Percentiles rank a stretch among this genome's conserved stretches.
These are phyloP conservation scores for Dothistroma septosporum DNA, from an alignment of 2,329 filamentous ascomycete species.

Conservation along the genomic window DNA sequence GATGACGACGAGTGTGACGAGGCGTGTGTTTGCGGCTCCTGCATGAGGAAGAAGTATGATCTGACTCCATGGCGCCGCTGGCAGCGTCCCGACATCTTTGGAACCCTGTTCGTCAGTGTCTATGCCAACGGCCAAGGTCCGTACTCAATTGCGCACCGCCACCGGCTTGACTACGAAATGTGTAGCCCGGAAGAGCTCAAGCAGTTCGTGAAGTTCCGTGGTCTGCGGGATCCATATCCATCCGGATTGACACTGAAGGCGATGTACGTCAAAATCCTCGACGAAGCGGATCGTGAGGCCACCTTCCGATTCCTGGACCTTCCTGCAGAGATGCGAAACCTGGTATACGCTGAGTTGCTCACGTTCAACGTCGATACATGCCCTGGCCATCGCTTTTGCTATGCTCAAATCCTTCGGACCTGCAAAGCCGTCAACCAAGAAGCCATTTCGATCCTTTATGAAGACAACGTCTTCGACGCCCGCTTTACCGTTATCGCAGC, in stretches of 20 bases:
- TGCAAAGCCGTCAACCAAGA: constrained; percentile 22
- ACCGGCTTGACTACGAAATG: constrained; percentile 5
- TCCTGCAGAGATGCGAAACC: constrained; percentile 22
- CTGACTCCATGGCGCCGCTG: neutral
- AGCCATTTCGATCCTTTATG: constrained; percentile 23
- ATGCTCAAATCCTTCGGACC: constrained; percentile 14
- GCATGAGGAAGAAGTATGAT: neutral
- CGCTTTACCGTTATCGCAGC: neutral
- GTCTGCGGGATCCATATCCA: constrained; percentile 20
- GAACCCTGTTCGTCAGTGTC: neutral
- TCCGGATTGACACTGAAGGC: constrained; percentile 20
- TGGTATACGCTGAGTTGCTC: constrained; percentile 22
- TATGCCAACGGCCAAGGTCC: neutral
- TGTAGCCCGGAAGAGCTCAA: constrained; percentile 14
- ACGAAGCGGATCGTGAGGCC: constrained; percentile 10
- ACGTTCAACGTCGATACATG: constrained; percentile 1
- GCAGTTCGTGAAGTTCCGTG: constrained; percentile 15
- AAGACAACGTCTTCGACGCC: neutral
- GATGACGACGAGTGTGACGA: neutral
- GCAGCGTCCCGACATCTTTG: neutral
- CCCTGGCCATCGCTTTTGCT: neutral
- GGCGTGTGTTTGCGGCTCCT: neutral
- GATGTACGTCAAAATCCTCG: constrained; percentile 16
- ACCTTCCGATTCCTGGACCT: constrained; percentile 26
- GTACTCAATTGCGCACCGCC: neutral